Percentiles rank a stretch among this genome's conserved stretches.
These are phyloP conservation scores for Licmophora abbreviata DNA, from an alignment of 108 stramenopile genomes.

Conservation along the genomic window DNA sequence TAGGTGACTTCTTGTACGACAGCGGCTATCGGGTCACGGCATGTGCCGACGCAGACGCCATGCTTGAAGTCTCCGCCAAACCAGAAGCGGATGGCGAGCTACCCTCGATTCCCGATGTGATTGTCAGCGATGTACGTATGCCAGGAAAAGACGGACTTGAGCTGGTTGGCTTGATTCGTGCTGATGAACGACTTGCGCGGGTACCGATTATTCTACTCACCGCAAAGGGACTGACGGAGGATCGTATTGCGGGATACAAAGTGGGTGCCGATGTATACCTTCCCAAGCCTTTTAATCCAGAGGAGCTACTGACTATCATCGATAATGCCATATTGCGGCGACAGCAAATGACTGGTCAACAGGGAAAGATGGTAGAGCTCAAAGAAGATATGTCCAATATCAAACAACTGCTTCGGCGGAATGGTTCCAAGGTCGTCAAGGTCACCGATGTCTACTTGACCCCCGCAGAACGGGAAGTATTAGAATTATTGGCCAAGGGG, in stretches of 20 bases:
- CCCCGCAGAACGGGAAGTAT: constrained; percentile 27
- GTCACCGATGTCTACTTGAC: constrained; percentile 37
- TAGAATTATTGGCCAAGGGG: constrained; percentile 36
- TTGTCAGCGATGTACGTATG: constrained; percentile 86
- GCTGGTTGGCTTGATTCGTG: constrained; percentile 46
- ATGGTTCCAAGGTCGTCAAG: constrained; percentile 18
- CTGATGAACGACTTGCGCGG: constrained; percentile 9
- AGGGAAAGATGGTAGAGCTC: constrained; percentile 13
- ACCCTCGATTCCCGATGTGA: constrained; percentile 36
- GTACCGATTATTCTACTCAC: constrained; percentile 79
- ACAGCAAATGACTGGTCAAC: constrained; percentile 22
- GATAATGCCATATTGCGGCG: constrained; percentile 53
- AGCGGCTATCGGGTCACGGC: constrained; percentile 64
- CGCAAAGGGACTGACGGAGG: constrained; percentile 69
- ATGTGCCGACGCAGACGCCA: constrained; percentile 52
- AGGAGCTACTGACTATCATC: constrained; percentile 72
- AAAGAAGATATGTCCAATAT: constrained; percentile 30
- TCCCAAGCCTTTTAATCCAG: constrained; percentile 85
- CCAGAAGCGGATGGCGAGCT: background rate
- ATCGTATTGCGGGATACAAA: constrained; percentile 76
- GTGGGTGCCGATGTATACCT: constrained; percentile 76
- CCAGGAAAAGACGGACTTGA: constrained; percentile 77
- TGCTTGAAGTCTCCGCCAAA: constrained; percentile 32
- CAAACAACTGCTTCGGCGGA: constrained; percentile 25
- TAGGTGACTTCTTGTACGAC: constrained; percentile 65